Evolutionary conservation across 2,329 filamentous ascomycete species (phyloP), one percentile per base, ranked within the genome.

Genomic region (Exophiala spinifera): DNA sequence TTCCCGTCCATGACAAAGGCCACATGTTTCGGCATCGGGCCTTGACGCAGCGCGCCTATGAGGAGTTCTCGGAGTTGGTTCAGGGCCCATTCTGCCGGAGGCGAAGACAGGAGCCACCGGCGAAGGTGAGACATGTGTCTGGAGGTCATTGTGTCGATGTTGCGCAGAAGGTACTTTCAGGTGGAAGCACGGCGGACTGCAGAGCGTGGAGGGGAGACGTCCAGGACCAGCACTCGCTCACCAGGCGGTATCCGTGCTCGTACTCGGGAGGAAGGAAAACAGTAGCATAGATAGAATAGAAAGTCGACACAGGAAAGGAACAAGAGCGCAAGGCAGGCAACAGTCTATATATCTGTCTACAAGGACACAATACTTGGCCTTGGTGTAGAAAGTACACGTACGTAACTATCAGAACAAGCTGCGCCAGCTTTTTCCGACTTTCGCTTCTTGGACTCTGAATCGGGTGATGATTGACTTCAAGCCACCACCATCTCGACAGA

Each of bases 1-100:
- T 99, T 99, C 52, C 94, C 94, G 70, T 99, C 94, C 94, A 99
- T 99, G 64, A 96, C 92, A 68, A 99, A 99, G n/a, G 94, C 94
- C 57, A 99, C 84, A 82, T 99, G 94, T 67, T 90, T 86, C 8
- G 94, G 94, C 51, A 99, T 87, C 1, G 91, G 90, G 0, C 94
- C 94, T 72, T 96, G 92, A 67, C 86, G 86, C 50, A 97, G 75
- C 46, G 91, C 88, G 51, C 90, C 89, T 64, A 99, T 94, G 59
- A 97, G 79, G 47, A 96, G 76, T 69, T 95, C 89, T 60, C 90
- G 85, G 17, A 95, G 74, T 65, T 86, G 84, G 56, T 83, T 84
- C 56, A 95, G 78, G n/a, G 81, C 83, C 86, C 89, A 96, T 82
- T 96, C 91, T 64, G 90, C 86, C 1, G 94, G 94, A 13, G 94